phyloP scores from a whole-genome alignment of 805 yeast species.

The Yarrowia phangngaensis region DNA sequence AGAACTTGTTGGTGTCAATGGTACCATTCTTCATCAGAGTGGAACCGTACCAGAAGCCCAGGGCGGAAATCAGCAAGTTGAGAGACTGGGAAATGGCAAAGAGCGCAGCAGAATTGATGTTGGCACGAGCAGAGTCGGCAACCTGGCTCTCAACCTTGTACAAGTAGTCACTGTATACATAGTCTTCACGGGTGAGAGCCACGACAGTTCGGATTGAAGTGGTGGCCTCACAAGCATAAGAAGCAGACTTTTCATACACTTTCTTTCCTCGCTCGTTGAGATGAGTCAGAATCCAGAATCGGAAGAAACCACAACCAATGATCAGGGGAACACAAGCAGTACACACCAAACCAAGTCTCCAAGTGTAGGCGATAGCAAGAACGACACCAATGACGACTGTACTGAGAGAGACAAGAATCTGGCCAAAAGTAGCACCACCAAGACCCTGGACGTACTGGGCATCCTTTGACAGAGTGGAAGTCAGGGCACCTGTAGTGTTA shows the following conservation, averaged over 20 bases:
- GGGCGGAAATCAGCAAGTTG: constrained; percentile 42
- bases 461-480: constrained; percentile 42
- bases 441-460: constrained; percentile 43
- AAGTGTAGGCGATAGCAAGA: constrained; percentile 41
- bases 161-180: constrained; percentile 38
- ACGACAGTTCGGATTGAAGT: constrained; percentile 44
- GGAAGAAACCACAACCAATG: constrained; percentile 42
- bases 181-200: constrained; percentile 43
- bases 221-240: constrained; percentile 43
- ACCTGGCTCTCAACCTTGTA: constrained; percentile 37
- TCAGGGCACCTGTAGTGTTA: constrained; percentile 42
- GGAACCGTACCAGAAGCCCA: constrained; percentile 46
- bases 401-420: constrained; percentile 40
- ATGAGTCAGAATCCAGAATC: constrained; percentile 38
- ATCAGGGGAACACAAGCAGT: constrained; percentile 42
- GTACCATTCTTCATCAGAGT: constrained; percentile 38
- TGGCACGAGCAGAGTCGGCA: constrained; percentile 34
- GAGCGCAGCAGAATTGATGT: constrained; percentile 38
- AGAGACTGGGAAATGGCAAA: constrained; percentile 43
- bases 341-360: constrained; percentile 44
- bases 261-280: constrained; percentile 41
- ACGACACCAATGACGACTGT: constrained; percentile 43
- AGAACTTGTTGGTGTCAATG: constrained; percentile 39
- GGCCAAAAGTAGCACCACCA: constrained; percentile 44
- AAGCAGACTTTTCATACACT: constrained; percentile 42